Evolutionary conservation across 1,284 basidiomycete species (phyloP), one percentile per base, ranked within the genome.

Genomic region (Ustanciosporium gigantosporum): DNA sequence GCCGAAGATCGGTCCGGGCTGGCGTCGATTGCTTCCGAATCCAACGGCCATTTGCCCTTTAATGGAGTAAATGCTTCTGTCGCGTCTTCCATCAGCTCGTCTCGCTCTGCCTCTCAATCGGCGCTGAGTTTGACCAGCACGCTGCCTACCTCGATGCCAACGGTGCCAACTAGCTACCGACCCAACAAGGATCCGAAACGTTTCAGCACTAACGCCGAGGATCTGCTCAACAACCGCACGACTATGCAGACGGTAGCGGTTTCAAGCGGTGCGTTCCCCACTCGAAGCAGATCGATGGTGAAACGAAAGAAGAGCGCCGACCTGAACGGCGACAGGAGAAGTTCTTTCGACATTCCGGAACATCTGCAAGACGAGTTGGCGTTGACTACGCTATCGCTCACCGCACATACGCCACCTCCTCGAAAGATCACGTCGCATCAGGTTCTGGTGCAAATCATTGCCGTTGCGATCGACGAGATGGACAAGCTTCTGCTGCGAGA

Each of bases 381-480:
- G 25, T 31, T 57, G 38, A 70, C 70, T 17, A 68, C 50, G 31
- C 66, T 77, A 16, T 55, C 59, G 5, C 39, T 77, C 19, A 69
- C 64, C 4, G 61, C 76, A 21, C 73, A 77, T 52, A 73, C 66
- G 31, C 66, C 73, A 15, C 71, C 78, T 22, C 78, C 79, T 4
- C 75, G 77, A 44, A 78, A 78, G 46, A 49, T 80, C 13, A 49
- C 53, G n/a, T 68, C 68, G 23, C 74, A 73, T 20, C 75, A 79
- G 45, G 71, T 80, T 11, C 56, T 80, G 11, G 77, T 80, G 9
- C 78, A 79, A 49, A 66, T 79, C 14, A 74, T 80, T 27, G 77
- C 79, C 0, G 77, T 77, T 16, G 78, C 76, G 7, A 66, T 80
- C 40, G 79, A 80, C 51, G 71, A 73, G 46, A 65, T 71, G 41